These are phyloP conservation scores for Erythrobasidium yunnanense DNA, from an alignment of 768 basidiomycete genomes.

Conservation along the genomic window DNA sequence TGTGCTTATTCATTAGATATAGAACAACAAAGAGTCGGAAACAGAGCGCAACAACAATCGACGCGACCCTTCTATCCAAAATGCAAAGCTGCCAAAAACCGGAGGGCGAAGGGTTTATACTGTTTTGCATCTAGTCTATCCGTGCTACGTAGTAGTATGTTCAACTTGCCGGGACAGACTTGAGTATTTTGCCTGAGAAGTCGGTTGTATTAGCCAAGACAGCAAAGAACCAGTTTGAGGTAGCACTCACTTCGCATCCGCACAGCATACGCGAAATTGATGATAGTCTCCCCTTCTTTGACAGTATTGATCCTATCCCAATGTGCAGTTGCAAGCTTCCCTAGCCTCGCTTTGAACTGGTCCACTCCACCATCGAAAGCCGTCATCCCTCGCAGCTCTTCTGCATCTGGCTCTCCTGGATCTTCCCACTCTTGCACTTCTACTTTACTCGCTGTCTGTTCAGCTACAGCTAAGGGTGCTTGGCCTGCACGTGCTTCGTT, in stretches of 20 bases:
- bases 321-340: not conserved
- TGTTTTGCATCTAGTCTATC: too few relatives aligned
- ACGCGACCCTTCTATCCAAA: too few relatives aligned
- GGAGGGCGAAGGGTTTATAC: too few relatives aligned
- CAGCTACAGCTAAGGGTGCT: not conserved
- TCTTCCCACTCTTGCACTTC: slow-evolving; percentile 13
- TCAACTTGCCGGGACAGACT: slow-evolving; percentile 17
- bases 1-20: too few relatives aligned
- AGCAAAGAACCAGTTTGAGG: too few relatives aligned
- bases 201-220: too few relatives aligned
- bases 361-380: slow-evolving; percentile 19
- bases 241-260: slow-evolving; percentile 19
- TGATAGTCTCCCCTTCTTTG: slow-evolving; percentile 20
- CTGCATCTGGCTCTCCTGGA: slow-evolving; percentile 20
- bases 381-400: slow-evolving; percentile 21
- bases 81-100: too few relatives aligned
- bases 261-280: slow-evolving; percentile 25
- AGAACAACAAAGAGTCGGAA: too few relatives aligned
- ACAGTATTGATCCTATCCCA: slow-evolving; percentile 10
- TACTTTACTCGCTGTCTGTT: not conserved
- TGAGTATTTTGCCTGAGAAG: slow-evolving; percentile 25
- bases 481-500: not conserved
- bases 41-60: too few relatives aligned
- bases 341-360: slow-evolving; percentile 7
- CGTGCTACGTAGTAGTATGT: not conserved